phyloP scores from a whole-genome alignment of 2,329 filamentous ascomycete species.

The Microsporum canis region DNA sequence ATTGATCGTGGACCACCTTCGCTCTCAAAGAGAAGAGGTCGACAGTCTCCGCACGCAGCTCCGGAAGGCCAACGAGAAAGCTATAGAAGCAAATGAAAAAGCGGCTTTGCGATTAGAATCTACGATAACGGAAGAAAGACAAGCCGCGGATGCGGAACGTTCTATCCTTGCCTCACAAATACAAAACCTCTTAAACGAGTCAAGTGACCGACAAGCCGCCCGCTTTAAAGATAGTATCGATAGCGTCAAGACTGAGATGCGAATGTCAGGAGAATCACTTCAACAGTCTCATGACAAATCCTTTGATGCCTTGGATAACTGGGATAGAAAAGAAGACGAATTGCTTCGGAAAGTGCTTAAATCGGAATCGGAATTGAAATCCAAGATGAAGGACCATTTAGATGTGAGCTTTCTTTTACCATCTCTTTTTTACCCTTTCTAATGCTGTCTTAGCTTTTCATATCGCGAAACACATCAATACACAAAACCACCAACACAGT shows the following conservation, averaged over 20 bases:
- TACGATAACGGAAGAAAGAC: constrained; percentile 64
- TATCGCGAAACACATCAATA: constrained; percentile 56
- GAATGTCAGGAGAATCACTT: constrained; percentile 52
- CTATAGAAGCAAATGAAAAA: constrained; percentile 56
- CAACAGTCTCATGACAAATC: constrained; percentile 57
- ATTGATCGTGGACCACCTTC: constrained; percentile 61
- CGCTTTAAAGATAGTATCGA: constrained; percentile 56
- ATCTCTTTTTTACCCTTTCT: background rate
- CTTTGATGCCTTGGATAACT: constrained; percentile 59
- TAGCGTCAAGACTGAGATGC: constrained; percentile 53
- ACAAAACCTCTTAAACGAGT: constrained; percentile 60
- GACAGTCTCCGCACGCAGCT: constrained; percentile 62
- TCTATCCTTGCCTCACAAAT: constrained; percentile 66
- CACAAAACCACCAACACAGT: constrained; percentile 74
- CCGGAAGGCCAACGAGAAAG: constrained; percentile 54
- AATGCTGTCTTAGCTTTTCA: constrained; percentile 8
- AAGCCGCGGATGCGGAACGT: constrained; percentile 60
- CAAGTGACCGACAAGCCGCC: constrained; percentile 60
- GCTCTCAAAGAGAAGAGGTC: constrained; percentile 64
- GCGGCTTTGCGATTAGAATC: constrained; percentile 57
- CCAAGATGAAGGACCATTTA: constrained; percentile 78
- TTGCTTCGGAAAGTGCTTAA: constrained; percentile 60
- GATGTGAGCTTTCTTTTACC: constrained; percentile 42
- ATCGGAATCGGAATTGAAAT: constrained; percentile 68
- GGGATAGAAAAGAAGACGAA: constrained; percentile 57